Base-by-base conservation (phyloP, 2,329 filamentous ascomycete species). In the Fusarium nodosum region DNA sequence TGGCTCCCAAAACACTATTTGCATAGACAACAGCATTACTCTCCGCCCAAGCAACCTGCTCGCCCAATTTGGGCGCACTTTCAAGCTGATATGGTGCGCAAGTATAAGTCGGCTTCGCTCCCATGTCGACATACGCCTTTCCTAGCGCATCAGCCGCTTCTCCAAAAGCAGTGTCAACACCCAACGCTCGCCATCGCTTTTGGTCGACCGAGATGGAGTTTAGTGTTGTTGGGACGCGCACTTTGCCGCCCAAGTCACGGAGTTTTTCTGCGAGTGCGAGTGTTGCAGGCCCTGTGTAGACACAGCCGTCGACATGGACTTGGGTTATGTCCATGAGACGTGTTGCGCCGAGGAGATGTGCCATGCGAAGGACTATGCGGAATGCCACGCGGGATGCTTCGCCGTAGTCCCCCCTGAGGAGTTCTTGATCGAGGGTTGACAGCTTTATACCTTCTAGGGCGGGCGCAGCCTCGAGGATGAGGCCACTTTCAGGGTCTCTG, bases 231-330 rank as follows among this genome's bases (percentile, higher is more conserved):
- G 66, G 68, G 2, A 73, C 60, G 3, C 54, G 62, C 11, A 73
- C 59, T 30, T 53, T 47, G 2, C 71, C 71, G 11, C 63, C 63
- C 56, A 53, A 66, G 3, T 66, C 71, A 0, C 71, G 68, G 0
- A 73, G 63, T 10, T 39, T 42, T 10, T 68, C 42, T 20, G 55
- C 68, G 12, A 73, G 60, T 2, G 56, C 30, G 3, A 73, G 54
- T 1, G 68, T 64, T 2, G 66, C 68, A 0, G 66, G 66, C 1
- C 71, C 71, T 79, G 56, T 84, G 1, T 64, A 69, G 15, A 61
- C 70, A 1, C 58, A 59, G 1, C 67, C 67, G 30, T 72, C 70
- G 2, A 60, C 44, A 4, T 72, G 70, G 2, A 55, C 67, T 46
- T 72, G 71, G 2, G 45, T 64, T 16, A 73, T 54, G 2, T 72